These are phyloP conservation scores for Mycena crocata DNA, from an alignment of 768 basidiomycete species.

Conservation along the genomic window DNA sequence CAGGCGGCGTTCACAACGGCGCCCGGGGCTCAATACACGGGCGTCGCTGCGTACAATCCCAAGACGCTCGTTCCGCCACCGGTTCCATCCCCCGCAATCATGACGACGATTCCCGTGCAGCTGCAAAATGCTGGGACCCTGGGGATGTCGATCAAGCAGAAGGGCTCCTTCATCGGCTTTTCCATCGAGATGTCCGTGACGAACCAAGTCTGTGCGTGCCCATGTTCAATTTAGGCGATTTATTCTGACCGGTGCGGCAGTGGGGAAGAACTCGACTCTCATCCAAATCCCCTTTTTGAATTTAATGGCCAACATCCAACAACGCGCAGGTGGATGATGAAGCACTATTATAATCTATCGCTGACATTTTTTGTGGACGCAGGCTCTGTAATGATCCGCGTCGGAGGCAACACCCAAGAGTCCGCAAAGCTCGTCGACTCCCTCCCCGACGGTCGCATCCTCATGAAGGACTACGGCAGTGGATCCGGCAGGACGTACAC, in stretches of 20 bases:
- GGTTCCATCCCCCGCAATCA: neutral
- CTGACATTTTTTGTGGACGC: too few relatives aligned
- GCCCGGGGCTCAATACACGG: neutral
- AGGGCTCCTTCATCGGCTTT: constrained; percentile 55
- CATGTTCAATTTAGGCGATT: too few relatives aligned
- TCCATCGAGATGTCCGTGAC: too few relatives aligned
- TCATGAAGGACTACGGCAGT: constrained; percentile 34
- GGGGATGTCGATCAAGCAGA: constrained; percentile 49
- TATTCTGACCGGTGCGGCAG: too few relatives aligned
- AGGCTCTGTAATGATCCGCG: constrained; percentile 69
- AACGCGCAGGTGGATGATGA: too few relatives aligned
- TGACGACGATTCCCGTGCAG: too few relatives aligned
- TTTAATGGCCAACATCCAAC: constrained; percentile 76
- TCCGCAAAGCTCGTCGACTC: constrained; percentile 62
- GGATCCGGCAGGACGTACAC: constrained; percentile 54
- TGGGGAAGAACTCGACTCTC: too few relatives aligned
- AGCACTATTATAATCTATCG: too few relatives aligned
- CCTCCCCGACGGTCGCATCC: constrained; percentile 54
- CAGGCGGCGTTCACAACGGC: neutral
- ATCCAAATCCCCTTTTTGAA: constrained; percentile 83
- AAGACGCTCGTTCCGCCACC: neutral
- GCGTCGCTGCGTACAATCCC: constrained; percentile 4
- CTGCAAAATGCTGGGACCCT: too few relatives aligned
- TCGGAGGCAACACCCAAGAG: constrained; percentile 88
- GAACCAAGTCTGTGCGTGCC: too few relatives aligned